Conservation (phyloP, 257 asterid genomes). For the Leonotis leonurus region DNA sequence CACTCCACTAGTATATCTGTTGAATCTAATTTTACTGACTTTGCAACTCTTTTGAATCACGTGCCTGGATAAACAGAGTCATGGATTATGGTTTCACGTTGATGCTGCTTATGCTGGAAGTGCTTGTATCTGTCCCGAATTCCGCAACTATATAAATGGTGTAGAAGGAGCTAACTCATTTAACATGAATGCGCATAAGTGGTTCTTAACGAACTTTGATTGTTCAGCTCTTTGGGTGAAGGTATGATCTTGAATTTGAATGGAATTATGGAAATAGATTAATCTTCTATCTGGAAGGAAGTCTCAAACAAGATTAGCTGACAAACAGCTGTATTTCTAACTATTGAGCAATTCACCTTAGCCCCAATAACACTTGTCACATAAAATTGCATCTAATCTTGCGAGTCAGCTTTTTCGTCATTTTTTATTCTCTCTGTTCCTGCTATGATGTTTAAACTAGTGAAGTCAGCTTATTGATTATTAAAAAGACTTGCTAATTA, state of each 20-base stretch:
- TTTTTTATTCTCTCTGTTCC: background rate
- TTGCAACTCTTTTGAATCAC: constrained; percentile 15
- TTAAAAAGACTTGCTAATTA: background rate
- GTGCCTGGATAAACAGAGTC: constrained; percentile 37
- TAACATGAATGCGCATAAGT: constrained; percentile 95
- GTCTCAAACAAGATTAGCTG: background rate
- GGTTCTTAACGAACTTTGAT: constrained; percentile 95
- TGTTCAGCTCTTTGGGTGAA: constrained; percentile 96
- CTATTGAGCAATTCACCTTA: background rate
- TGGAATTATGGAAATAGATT: background rate
- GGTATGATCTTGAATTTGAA: constrained; percentile 37
- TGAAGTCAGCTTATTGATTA: background rate
- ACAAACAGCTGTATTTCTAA: background rate
- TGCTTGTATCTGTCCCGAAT: constrained; percentile 89
- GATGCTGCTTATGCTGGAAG: constrained; percentile 99
- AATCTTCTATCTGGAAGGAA: background rate
- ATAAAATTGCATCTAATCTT: background rate
- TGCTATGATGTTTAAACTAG: background rate
- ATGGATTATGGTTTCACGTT: constrained; percentile 85
- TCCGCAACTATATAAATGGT: constrained; percentile 66
- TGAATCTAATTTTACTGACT: background rate
- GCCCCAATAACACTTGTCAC: background rate
- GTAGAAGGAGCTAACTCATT: constrained; percentile 82
- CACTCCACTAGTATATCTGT: background rate
- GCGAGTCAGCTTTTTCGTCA: background rate